Evolutionary conservation across 768 basidiomycete species (phyloP).

Genomic region (Inosperma sp.): DNA sequence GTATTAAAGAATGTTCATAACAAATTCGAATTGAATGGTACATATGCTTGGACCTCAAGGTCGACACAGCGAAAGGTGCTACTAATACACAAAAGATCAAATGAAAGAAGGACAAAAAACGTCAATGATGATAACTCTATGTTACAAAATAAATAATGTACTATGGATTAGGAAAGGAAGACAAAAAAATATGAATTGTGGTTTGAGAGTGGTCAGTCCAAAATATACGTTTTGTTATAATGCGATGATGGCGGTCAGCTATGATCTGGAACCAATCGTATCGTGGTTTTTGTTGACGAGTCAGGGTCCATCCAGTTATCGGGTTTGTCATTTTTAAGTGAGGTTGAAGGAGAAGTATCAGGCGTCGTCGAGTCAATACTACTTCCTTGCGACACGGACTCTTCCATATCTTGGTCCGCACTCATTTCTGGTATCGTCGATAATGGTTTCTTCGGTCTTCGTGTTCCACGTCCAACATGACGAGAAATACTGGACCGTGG

Average conservation of each 20-base stretch:
- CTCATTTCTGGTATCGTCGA: slow-evolving; percentile 8
- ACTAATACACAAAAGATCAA: background rate
- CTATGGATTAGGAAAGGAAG: background rate
- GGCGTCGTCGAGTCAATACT: background rate
- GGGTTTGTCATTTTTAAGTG: background rate
- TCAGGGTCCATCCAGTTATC: too few relatives aligned
- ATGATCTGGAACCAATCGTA: slow-evolving; percentile 1
- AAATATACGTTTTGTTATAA: background rate
- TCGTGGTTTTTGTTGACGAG: too few relatives aligned
- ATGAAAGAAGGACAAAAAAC: too few relatives aligned
- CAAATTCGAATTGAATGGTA: too few relatives aligned
- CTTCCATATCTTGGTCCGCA: slow-evolving; percentile 4
- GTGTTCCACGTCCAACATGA: background rate
- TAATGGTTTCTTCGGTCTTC: slow-evolving; percentile 5
- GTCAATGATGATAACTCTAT: slow-evolving; percentile 6
- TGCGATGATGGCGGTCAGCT: too few relatives aligned
- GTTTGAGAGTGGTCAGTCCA: too few relatives aligned
- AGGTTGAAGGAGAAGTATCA: background rate
- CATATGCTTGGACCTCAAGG: too few relatives aligned
- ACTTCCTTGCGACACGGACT: slow-evolving; percentile 1
- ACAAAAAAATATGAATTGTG: too few relatives aligned
- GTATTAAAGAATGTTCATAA: too few relatives aligned
- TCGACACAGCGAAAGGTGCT: too few relatives aligned
- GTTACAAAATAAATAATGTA: slow-evolving; percentile 8
- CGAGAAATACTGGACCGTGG: background rate